Base-by-base conservation (phyloP, 306 rosid species). In the Medicago lupulina region DNA sequence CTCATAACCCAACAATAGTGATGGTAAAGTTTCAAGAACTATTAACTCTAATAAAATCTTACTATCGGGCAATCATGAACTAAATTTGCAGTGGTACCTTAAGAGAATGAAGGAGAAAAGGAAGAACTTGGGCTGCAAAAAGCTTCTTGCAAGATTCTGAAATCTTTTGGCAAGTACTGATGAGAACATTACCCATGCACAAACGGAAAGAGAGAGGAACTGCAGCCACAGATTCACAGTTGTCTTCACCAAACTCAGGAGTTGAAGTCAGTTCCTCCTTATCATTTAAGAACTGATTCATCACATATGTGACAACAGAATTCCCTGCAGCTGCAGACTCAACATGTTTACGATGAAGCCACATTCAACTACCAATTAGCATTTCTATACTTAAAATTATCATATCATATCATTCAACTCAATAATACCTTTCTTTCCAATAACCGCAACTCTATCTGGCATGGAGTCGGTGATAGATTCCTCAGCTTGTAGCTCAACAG, bases 161-260 rank as follows among this genome's bases (percentile, higher is more conserved):
- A 17, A 88, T 82, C 82, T 92, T 94, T 81, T 94, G 97, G 81
- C 92, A 87, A 70, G 93, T 85, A 73, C 96, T 94, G 81, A 90
- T 92, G 60, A 94, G 89, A 78, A 87, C 98, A 90, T 92, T 94
- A 14, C 95, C 97, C 97, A 94, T 88, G 90, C 97, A 94, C 63
- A 92, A 69, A 49, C 81, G 79, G 71, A 87, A 90, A 39, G 93
- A 38, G 57, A 91, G 87, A 71, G 90, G 81, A 76, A 77, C 23
- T 39, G 86, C 77, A 17, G 58, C 78, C 34, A 59, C 76, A 70
- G 46, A 36, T 15, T 38, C 62, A 62, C 64, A 59, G 69, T 67
- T 70, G 75, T 36, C 80, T 73, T 55, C 58, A 28, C 55, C 85
- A 49, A 64, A 40, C 73, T 82, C 71, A 8, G 87, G 57, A 53